These are phyloP conservation scores for Tulasnella sp. DNA, from an alignment of 768 basidiomycete genomes.

Conservation along the genomic window DNA sequence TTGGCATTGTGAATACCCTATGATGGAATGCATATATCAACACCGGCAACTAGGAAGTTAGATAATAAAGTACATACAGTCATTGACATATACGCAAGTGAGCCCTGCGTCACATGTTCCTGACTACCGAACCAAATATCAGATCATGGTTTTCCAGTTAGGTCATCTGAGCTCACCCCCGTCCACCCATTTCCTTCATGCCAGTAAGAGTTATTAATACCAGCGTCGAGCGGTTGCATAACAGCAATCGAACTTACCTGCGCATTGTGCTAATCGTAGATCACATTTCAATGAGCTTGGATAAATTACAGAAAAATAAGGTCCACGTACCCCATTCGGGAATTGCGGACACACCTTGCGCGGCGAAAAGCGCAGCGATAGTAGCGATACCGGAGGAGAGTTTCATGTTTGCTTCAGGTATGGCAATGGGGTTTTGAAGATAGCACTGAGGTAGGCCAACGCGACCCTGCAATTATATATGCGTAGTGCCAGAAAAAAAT, in stretches of 20 bases:
- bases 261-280: background rate
- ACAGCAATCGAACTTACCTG: conserved; percentile 2
- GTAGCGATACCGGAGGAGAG: conserved; percentile 5
- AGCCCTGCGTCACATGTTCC: background rate
- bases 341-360: background rate
- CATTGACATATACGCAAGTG: conserved; percentile 7
- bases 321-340: conserved; percentile 4
- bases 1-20: no score
- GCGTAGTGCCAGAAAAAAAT: no score
- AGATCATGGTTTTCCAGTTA: no score
- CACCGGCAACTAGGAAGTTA: background rate
- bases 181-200: background rate
- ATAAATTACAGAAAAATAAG: background rate
- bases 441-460: no score
- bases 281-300: background rate
- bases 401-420: conserved; percentile 4
- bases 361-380: conserved; percentile 1
- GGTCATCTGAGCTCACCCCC: background rate
- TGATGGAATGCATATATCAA: background rate
- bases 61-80: background rate
- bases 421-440: no score
- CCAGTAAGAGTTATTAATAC: background rate
- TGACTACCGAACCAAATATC: no score
- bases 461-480: no score
- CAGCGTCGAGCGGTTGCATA: background rate